Conservation (phyloP, 768 basidiomycete genomes). For the Amanita brunnescens region DNA sequence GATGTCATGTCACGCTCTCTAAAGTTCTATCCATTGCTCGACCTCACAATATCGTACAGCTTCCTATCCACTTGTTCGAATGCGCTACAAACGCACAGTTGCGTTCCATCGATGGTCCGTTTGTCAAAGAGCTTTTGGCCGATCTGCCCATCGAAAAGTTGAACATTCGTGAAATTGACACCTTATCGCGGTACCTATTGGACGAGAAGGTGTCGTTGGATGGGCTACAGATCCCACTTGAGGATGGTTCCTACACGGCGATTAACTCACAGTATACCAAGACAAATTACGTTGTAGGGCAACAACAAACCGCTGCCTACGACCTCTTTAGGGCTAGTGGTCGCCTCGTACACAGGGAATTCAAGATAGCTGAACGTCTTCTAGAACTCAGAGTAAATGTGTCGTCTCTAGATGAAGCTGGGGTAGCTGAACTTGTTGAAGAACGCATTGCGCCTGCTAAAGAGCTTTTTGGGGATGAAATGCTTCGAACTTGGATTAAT, state of each 20-base stretch:
- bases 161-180: slow-evolving; percentile 14
- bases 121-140: slow-evolving; percentile 15
- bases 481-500: background rate
- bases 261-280: slow-evolving; percentile 14
- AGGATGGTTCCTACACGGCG: slow-evolving; percentile 21
- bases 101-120: slow-evolving; percentile 15
- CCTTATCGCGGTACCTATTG: slow-evolving; percentile 20
- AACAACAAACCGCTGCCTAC: slow-evolving; percentile 11
- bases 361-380: slow-evolving; percentile 12
- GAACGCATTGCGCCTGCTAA: slow-evolving; percentile 4
- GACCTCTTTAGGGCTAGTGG: slow-evolving; percentile 16
- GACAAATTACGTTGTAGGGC: slow-evolving; percentile 20
- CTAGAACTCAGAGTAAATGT: slow-evolving; percentile 20
- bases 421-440: slow-evolving; percentile 13
- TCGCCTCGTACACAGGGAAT: slow-evolving; percentile 20
- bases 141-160: slow-evolving; percentile 12
- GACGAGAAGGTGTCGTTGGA: slow-evolving; percentile 11
- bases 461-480: background rate
- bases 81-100: slow-evolving; percentile 14
- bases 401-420: slow-evolving; percentile 7
- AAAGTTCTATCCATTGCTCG: slow-evolving; percentile 16
- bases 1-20: slow-evolving; percentile 8
- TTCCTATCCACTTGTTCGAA: slow-evolving; percentile 14
- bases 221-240: slow-evolving; percentile 29
- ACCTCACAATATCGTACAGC: slow-evolving; percentile 13